phyloP scores from a whole-genome alignment of 805 yeast genomes.

The Candida ulmi region DNA sequence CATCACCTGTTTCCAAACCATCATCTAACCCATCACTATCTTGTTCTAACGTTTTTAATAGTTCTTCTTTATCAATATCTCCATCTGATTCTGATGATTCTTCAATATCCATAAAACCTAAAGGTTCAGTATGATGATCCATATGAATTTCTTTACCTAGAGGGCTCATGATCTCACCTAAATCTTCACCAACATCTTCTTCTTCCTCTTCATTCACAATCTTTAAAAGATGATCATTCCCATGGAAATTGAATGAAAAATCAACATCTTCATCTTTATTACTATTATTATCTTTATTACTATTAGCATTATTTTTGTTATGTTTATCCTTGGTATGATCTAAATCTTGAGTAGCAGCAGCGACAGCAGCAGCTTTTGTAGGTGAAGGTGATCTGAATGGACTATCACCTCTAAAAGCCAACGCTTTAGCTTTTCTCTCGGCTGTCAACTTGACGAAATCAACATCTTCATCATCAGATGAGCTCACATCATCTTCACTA shows the following conservation, averaged over 20 bases:
- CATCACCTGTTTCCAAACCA: constrained; percentile 30
- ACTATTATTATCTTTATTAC: constrained; percentile 1
- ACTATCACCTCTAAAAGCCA: constrained; percentile 34
- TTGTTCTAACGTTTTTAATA: constrained; percentile 30
- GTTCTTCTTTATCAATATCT: constrained; percentile 49
- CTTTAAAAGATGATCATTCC: constrained; percentile 32
- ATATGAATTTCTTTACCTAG: constrained; percentile 11
- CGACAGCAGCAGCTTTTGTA: constrained; percentile 1
- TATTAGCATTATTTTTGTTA: no score
- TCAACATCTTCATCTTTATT: constrained; percentile 29
- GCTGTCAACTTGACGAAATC: constrained; percentile 72
- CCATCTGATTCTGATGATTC: constrained; percentile 46
- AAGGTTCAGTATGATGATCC: constrained; percentile 12
- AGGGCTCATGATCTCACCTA: constrained; percentile 18
- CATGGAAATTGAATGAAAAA: constrained; percentile 36
- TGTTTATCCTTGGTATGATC: no score
- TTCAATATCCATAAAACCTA: constrained; percentile 20
- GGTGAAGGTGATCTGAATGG: constrained; percentile 22
- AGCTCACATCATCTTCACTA: constrained; percentile 31
- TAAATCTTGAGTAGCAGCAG: no score
- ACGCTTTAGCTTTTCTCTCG: constrained; percentile 52
- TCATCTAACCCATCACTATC: constrained; percentile 30
- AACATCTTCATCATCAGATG: constrained; percentile 61
- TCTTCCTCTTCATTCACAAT: constrained; percentile 28
- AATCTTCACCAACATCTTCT: constrained; percentile 61